phyloP scores from a whole-genome alignment of 2,329 filamentous ascomycete species.

The Cladosporium sp. region DNA sequence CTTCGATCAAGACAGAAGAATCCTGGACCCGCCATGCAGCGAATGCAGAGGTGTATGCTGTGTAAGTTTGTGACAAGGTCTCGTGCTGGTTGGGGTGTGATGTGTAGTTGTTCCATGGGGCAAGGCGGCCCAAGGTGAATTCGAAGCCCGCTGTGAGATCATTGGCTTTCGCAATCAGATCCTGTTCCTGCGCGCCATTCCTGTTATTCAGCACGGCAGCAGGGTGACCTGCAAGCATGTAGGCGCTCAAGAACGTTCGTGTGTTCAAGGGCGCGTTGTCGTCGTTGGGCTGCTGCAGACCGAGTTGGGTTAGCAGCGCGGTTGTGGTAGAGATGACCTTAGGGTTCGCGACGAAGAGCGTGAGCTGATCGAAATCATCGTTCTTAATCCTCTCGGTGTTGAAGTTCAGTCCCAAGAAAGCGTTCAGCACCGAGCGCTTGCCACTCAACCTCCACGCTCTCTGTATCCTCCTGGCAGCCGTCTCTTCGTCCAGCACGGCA shows the following conservation, averaged over 20 bases:
- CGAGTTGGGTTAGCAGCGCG: slow-evolving; percentile 62
- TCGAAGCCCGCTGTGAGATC: slow-evolving; percentile 75
- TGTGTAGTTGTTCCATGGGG: slow-evolving; percentile 59
- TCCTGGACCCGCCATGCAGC: slow-evolving; percentile 80
- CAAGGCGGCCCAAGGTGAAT: slow-evolving; percentile 61
- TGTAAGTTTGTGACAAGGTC: slow-evolving; percentile 62
- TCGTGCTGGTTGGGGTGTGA: slow-evolving; percentile 57
- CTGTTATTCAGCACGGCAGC: slow-evolving; percentile 71
- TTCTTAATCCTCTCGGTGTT: slow-evolving; percentile 64
- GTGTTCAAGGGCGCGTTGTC: slow-evolving; percentile 60
- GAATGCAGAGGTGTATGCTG: slow-evolving; percentile 70
- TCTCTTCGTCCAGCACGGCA: slow-evolving; percentile 48
- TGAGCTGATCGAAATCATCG: slow-evolving; percentile 68
- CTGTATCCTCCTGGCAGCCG: slow-evolving; percentile 62
- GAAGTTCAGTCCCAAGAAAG: slow-evolving; percentile 61
- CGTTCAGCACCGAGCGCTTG: slow-evolving; percentile 55
- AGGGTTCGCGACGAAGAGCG: slow-evolving; percentile 60
- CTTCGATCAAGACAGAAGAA: slow-evolving; percentile 68
- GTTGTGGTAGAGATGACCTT: slow-evolving; percentile 61
- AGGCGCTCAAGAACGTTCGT: slow-evolving; percentile 72
- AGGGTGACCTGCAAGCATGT: slow-evolving; percentile 72
- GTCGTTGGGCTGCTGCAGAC: slow-evolving; percentile 53
- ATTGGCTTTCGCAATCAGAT: slow-evolving; percentile 69
- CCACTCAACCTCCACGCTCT: slow-evolving; percentile 60
- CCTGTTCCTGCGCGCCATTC: slow-evolving; percentile 62